Evolutionary conservation across 192 early-diverging fungal genomes (phyloP).

Genomic region (Backusella australiensis): DNA sequence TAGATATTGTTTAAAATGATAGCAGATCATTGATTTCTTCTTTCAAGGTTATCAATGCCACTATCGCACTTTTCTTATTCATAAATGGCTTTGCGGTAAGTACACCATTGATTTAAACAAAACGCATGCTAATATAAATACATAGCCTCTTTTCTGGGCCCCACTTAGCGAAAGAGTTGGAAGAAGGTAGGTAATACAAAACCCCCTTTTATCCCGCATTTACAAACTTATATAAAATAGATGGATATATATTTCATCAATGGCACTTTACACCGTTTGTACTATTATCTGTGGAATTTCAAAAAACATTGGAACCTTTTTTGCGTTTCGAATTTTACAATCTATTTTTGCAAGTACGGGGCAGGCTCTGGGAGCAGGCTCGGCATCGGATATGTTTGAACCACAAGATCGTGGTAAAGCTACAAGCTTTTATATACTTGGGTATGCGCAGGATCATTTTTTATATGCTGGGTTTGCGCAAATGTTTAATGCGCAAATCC

Average conservation of each 20-base stretch:
- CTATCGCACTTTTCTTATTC: constrained; percentile 21
- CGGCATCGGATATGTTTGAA: constrained; percentile 35
- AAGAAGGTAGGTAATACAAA: constrained; percentile 16
- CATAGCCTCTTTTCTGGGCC: constrained; percentile 26
- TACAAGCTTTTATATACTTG: constrained; percentile 25
- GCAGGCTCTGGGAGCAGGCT: constrained; percentile 30
- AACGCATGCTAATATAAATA: not conserved
- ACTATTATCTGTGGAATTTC: constrained; percentile 28
- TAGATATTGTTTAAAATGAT: not conserved
- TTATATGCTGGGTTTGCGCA: not conserved
- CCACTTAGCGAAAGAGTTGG: constrained; percentile 26
- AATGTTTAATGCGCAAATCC: not conserved
- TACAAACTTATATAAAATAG: not conserved
- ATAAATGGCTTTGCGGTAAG: constrained; percentile 12
- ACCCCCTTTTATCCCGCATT: not conserved
- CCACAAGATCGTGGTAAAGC: constrained; percentile 30
- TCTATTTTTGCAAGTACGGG: constrained; percentile 29
- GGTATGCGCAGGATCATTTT: constrained; percentile 12
- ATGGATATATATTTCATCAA: constrained; percentile 33
- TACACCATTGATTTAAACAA: not conserved
- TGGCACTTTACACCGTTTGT: constrained; percentile 25
- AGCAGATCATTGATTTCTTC: not conserved
- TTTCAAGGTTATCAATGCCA: constrained; percentile 21
- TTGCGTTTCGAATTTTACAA: constrained; percentile 36
- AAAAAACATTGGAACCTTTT: constrained; percentile 28